phyloP scores from a whole-genome alignment of 345 rosid species.

The Eucalyptus virginea region DNA sequence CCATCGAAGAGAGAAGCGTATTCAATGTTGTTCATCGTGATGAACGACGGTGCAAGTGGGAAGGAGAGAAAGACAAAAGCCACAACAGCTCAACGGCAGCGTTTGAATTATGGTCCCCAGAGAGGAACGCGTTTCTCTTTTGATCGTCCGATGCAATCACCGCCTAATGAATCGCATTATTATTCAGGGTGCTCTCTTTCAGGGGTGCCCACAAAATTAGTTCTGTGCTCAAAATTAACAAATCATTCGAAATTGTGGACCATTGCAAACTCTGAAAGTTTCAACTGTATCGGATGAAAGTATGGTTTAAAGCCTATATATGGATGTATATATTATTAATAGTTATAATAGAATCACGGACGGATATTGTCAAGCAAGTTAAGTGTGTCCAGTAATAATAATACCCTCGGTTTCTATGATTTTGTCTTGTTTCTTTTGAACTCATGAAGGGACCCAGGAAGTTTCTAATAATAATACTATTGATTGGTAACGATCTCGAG shows the following conservation, averaged over 20 bases:
- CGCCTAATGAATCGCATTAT: neutral
- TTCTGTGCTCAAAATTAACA: neutral
- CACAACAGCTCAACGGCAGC: neutral
- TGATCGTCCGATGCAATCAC: neutral
- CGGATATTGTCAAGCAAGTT: neutral
- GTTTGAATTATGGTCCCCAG: neutral
- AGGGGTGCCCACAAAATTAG: neutral
- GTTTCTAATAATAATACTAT: neutral
- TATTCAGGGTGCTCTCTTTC: neutral
- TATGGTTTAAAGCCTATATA: neutral
- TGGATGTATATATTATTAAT: neutral
- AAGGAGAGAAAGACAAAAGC: neutral
- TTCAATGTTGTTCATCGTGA: rapidly evolving
- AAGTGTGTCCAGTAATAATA: neutral
- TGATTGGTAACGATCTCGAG: rapidly evolving
- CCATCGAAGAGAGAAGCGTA: neutral
- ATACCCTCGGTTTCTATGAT: neutral
- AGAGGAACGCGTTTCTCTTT: neutral
- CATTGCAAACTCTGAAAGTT: neutral
- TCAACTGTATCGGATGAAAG: neutral
- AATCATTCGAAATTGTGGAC: neutral
- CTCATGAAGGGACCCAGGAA: rapidly evolving
- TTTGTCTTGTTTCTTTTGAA: neutral
- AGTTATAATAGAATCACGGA: neutral
- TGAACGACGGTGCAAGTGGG: neutral